A percentile compares a stretch with the other conserved stretches of the same genome.
Evolutionary conservation across 2,329 filamentous ascomycete species (phyloP).

Genomic region (Juglanconis oblonga): DNA sequence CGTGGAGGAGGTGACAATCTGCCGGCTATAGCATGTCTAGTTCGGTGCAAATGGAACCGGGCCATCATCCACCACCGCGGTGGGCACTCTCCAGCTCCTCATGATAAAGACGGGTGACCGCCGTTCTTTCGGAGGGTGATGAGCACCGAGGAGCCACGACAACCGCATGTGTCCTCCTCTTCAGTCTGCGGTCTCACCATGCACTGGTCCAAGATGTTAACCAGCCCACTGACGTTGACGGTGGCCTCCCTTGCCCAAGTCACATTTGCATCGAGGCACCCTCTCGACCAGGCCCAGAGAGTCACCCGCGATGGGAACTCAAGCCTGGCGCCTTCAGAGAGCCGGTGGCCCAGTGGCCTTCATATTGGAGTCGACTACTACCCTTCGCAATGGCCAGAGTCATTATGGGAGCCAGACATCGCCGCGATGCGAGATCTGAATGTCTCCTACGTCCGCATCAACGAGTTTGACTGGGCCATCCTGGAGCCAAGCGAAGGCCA

Average conservation of each 20-base stretch:
- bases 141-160: background rate
- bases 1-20: too few species aligned
- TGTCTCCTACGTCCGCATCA: slow-evolving; percentile 22
- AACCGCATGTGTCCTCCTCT: background rate
- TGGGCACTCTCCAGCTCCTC: background rate
- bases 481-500: slow-evolving; percentile 21
- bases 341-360: slow-evolving; percentile 21
- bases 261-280: background rate
- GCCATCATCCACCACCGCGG: background rate
- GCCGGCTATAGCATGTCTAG: background rate
- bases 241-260: slow-evolving; percentile 4
- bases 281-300: background rate
- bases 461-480: slow-evolving; percentile 24
- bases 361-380: slow-evolving; percentile 24
- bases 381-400: slow-evolving; percentile 23
- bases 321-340: slow-evolving; percentile 7
- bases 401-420: slow-evolving; percentile 22
- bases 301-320: background rate
- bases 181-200: background rate
- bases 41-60: background rate
- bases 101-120: background rate
- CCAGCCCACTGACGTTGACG: background rate
- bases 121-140: background rate
- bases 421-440: slow-evolving; percentile 22
- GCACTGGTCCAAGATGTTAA: background rate